Conservation (phyloP, 83 land plant species). For the Isoetes engelmannii region DNA sequence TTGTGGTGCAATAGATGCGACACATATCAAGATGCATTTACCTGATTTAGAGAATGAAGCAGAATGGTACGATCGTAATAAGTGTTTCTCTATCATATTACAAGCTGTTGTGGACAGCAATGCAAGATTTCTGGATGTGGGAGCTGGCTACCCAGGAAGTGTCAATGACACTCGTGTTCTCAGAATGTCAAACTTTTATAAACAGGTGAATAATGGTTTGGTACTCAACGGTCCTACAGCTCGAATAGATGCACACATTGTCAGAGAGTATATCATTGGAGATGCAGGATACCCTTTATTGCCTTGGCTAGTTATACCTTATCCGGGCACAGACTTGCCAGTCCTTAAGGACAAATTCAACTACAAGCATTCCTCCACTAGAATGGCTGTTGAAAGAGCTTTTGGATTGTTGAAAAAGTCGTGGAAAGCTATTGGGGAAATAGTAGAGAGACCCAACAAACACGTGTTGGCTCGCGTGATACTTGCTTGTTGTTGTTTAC, state of each 20-base stretch:
- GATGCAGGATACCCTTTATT: conserved; percentile 16
- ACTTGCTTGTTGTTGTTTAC: conserved; percentile 25
- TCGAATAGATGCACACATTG: not conserved
- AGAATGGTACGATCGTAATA: conserved; percentile 15
- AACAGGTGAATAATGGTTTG: conserved; percentile 6
- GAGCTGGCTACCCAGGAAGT: conserved; percentile 22
- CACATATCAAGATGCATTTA: conserved; percentile 32
- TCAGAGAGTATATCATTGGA: conserved; percentile 22
- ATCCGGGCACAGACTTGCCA: not conserved
- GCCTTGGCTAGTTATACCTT: conserved; percentile 24
- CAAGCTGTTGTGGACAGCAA: conserved; percentile 26
- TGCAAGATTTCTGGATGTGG: conserved; percentile 17
- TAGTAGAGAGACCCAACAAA: conserved; percentile 16
- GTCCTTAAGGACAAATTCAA: conserved; percentile 12
- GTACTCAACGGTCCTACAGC: conserved; percentile 14
- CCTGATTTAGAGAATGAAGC: conserved; percentile 19
- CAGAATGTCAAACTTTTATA: conserved; percentile 12
- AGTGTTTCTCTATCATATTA: conserved; percentile 17
- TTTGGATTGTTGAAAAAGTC: conserved; percentile 19
- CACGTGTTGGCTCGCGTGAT: conserved; percentile 16
- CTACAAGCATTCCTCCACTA: conserved; percentile 11
- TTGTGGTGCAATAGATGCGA: conserved; percentile 38
- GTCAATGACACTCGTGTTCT: conserved; percentile 15
- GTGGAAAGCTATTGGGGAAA: conserved; percentile 14
- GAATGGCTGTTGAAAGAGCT: conserved; percentile 14